phyloP scores from a whole-genome alignment of 768 basidiomycete species.

The Phylloporus arenicola region DNA sequence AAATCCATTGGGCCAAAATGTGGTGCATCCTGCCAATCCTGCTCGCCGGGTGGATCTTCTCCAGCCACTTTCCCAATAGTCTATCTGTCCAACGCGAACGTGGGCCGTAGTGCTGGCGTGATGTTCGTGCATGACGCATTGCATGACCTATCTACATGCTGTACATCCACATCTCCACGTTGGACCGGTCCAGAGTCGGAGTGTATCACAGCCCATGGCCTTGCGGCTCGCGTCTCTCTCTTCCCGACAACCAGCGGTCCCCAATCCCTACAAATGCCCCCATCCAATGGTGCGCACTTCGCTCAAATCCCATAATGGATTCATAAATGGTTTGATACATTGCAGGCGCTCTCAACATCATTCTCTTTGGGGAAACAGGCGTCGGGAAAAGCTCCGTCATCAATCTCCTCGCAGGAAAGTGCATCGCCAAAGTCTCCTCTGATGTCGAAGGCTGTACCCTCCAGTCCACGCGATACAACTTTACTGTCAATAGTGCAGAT shows the following conservation, averaged over 20 bases:
- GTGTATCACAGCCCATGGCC: conserved; percentile 2
- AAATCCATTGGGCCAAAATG: not conserved
- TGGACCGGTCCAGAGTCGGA: conserved; percentile 7
- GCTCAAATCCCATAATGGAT: not conserved
- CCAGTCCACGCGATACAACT: conserved; percentile 21
- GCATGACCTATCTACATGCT: conserved; percentile 9
- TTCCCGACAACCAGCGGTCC: conserved; percentile 4
- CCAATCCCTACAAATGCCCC: conserved; percentile 10
- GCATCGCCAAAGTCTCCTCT: conserved; percentile 29
- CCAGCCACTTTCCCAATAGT: not conserved
- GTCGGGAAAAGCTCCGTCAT: conserved; percentile 42
- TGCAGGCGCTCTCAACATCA: conserved; percentile 19
- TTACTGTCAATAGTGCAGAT: conserved; percentile 4
- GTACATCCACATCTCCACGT: conserved; percentile 14
- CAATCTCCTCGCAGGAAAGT: conserved; percentile 35
- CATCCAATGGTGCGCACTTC: conserved; percentile 13
- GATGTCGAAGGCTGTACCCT: conserved; percentile 33
- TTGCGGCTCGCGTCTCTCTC: conserved; percentile 1
- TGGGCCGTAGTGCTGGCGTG: not conserved
- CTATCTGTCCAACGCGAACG: not conserved
- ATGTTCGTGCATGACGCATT: conserved; percentile 11
- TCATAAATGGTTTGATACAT: not conserved
- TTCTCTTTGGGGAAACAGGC: conserved; percentile 30
- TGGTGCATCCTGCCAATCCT: not conserved
- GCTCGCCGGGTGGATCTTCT: not conserved